Base-by-base conservation (phyloP, 2,329 filamentous ascomycete species). In the Trichoderma gracile region DNA sequence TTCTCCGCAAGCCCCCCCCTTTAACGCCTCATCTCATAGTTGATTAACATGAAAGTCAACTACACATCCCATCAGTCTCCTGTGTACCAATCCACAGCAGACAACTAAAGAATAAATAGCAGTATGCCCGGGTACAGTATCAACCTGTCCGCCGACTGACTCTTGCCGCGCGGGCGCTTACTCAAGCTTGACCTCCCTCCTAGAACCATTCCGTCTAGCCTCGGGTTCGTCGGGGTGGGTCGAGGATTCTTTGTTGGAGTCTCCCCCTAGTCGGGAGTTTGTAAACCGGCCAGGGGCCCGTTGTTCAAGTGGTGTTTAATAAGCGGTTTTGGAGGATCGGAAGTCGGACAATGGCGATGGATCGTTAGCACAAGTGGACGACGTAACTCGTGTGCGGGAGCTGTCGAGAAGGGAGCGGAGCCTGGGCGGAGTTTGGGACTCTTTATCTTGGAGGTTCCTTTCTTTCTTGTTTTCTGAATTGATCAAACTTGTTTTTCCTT, bases 151-250 rank as follows among this genome's bases (percentile, higher is more conserved):
- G 27, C 42, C 19, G 38, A 45, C 45, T 61, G 58, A 33, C 25
- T 43, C 47, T 45, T 38, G n/a, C 58, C 49, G 47, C n/a, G 47
- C 33, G 33, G 33, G 33, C 58, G 58, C 47, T 33, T 53, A 45
- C 10, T 45, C 47, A 38, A 38, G 25, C 33, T 14, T 38, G 33
- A 12, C 9, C 19, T 46, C 21, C 49, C 30, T 8, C 53, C 21
- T 14, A 54, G 14, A 40, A 30, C 6, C 25, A 7, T 17, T 62
- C 53, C 25, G 49, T 42, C n/a, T 54, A 62, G 59, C 25, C 19
- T 62, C 59, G 59, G 59, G 38, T 40, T 54, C 47, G 14, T 52
- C 43, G 47, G 58, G 47, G 47, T 33, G 38, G 47, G 58, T 52
- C 25, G 17, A 54, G 25, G 59, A 46, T 17, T 52, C 12, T 38